Base-by-base conservation (phyloP, 1,284 basidiomycete genomes). In the Boletellus deceptivus region DNA sequence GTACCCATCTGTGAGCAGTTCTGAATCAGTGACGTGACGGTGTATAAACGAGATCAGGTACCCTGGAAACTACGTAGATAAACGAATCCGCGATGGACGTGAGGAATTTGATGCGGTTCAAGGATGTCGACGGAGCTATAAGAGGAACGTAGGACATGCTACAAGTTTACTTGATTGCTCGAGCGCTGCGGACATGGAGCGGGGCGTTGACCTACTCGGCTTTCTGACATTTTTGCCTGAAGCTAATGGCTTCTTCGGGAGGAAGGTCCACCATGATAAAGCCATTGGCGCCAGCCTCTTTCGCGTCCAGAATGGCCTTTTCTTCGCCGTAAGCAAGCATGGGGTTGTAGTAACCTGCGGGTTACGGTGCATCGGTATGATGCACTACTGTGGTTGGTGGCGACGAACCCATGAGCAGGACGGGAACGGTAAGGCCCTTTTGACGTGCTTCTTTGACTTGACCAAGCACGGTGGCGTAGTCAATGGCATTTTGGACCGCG, bases 221-320 rank as follows among this genome's bases (percentile, higher is more conserved):
- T 57, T 79, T 82, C 31, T 83, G 78, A 70, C 97, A 99, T 64
- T 93, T 91, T 59, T 86, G 81, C 43, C 95, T 81, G 78, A 99
- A 99, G 34, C 80, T 75, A 58, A 92, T 73, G 17, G 96, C 96
- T 72, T 99, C 97, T 73, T 98, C 95, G 6, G 97, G 96, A 18
- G 97, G 97, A 20, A 99, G 82, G 70, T 99, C 97, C 40, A 98
- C 94, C 70, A 99, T 83, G 64, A 99, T 96, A 70, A 95, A 99
- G 6, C 96, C 97, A 70, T 97, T 98, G 1, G 92, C 97, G 29
- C 96, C 96, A 22, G 93, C 91, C 48, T 85, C 83, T 47, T 74
- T 79, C 5, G 94, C 95, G 67, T 97, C 94, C 48, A 84, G 79
- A 42, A 98, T 93, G 2, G 96, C 91, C 67, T 84, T 89, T 59